These are phyloP conservation scores for Aspergillus diversus DNA, from an alignment of 495 filamentous ascomycete species.

Conservation along the genomic window DNA sequence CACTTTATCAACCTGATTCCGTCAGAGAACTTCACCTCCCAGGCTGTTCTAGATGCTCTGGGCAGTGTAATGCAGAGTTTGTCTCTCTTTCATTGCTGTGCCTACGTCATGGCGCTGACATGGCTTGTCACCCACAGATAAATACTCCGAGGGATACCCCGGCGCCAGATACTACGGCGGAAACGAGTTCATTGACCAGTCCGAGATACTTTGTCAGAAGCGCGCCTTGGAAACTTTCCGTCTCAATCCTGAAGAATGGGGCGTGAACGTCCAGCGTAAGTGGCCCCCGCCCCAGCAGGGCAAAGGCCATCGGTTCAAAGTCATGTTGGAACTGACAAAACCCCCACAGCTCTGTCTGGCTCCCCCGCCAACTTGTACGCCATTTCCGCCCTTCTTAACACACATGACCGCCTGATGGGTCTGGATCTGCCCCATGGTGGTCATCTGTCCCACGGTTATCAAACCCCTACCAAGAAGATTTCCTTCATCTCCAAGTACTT, in stretches of 20 bases:
- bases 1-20: constrained; percentile 99
- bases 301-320: no score
- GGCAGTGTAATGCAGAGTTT: constrained; percentile 98
- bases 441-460: constrained; percentile 96
- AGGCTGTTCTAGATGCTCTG: constrained; percentile 93
- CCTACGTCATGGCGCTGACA: constrained; percentile 19
- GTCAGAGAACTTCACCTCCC: constrained; percentile 98
- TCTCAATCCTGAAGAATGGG: constrained; percentile 85
- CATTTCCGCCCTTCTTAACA: constrained; percentile 88
- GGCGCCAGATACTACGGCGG: constrained; percentile 97
- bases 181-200: constrained; percentile 92
- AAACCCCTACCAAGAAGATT: constrained; percentile 97
- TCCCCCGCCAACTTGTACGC: constrained; percentile 96
- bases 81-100: constrained; percentile 25
- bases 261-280: constrained; percentile 95
- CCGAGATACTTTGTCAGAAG: constrained; percentile 86
- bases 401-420: constrained; percentile 95
- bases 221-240: constrained; percentile 87
- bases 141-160: constrained; percentile 98
- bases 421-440: constrained; percentile 95
- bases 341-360: constrained; percentile 77
- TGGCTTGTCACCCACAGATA: constrained; percentile 61
- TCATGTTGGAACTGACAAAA: not conserved
- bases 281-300: constrained; percentile 1
- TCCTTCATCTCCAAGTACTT: constrained; percentile 98